These are phyloP conservation scores for Phytophthora quininea DNA, from an alignment of 352 stramenopile species.

Conservation along the genomic window DNA sequence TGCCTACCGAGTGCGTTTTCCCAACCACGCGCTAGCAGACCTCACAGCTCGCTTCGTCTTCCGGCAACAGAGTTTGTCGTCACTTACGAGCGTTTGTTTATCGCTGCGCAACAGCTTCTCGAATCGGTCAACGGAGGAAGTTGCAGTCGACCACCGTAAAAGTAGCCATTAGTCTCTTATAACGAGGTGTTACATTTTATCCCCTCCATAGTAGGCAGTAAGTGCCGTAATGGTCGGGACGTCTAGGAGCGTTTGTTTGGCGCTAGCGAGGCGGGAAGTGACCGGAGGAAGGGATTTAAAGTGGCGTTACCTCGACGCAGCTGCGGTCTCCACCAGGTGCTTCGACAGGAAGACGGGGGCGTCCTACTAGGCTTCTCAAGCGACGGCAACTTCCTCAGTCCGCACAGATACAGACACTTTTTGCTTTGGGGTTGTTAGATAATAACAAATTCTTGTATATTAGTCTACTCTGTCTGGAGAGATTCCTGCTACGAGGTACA, in stretches of 20 bases:
- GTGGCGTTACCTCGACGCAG: conserved; percentile 11
- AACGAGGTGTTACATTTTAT: conserved; percentile 2
- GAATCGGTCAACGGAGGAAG: conserved; percentile 20
- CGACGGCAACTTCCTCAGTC: conserved; percentile 68
- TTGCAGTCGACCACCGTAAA: conserved; percentile 1
- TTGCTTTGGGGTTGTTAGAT: conserved; percentile 4
- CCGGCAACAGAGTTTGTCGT: conserved; percentile 69
- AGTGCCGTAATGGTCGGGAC: not conserved
- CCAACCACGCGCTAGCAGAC: conserved; percentile 72
- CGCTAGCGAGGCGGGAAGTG: conserved; percentile 17
- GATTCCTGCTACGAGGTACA: conserved; percentile 47
- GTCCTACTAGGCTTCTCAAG: conserved; percentile 75
- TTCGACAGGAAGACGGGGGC: conserved; percentile 46
- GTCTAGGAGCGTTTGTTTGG: conserved; percentile 6
- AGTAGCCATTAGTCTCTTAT: conserved; percentile 2
- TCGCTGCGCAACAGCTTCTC: conserved; percentile 68
- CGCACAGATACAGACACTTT: not conserved
- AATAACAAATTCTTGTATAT: not conserved
- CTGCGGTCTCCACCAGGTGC: conserved; percentile 36
- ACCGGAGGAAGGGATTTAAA: conserved; percentile 5
- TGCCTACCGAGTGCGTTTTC: conserved; percentile 61
- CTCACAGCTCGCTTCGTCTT: conserved; percentile 79
- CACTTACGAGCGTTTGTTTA: conserved; percentile 72
- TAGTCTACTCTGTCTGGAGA: conserved; percentile 61
- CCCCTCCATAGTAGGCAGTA: conserved; percentile 1